Base-by-base conservation (phyloP, 139 green algal species). In the Picochlorum sp. region DNA sequence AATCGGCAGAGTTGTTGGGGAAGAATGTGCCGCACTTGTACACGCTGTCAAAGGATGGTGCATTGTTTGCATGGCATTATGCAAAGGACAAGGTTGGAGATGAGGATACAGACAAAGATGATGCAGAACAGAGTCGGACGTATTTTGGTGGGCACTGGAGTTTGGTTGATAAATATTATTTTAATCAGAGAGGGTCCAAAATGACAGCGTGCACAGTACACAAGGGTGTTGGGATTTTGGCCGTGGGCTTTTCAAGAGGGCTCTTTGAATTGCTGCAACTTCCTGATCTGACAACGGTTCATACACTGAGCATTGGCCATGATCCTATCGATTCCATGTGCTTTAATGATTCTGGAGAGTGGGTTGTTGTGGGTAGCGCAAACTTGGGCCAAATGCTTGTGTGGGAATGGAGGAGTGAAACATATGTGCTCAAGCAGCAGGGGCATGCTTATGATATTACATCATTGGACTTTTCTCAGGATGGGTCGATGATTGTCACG, bases 341-440 rank as follows among this genome's bases (percentile, higher is more conserved):
- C 3, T 97, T 96, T 83, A 95, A 89, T 62, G 31, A 73, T 15
- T 70, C 47, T 18, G 91, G 91, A 4, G 90, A 97, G 63, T 97
- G 91, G 92, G 21, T 87, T 26, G 77, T 82, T 5, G 60, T 96
- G 20, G 90, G 90, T 4, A 89, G 82, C 45, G 86, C 89, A 7
- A 70, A 69, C 49, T 81, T 98, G 51, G 93, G 93, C 6, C 93
- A 98, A 85, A 77, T 98, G 81, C 81, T 98, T 67, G 93, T 98
- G 49, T 98, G 93, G 93, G 93, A 98, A 70, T 98, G 93, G 93
- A 80, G 86, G 38, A 86, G 72, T 18, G 93, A 98, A 78, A 91
- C 73, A 23, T 97, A 98, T 68, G 87, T 96, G 44, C 74, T 97
- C 13, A 91, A 87, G 75, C 87, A 96, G 76, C 82, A 90, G 61